Percentiles rank a stretch among this genome's conserved stretches.
phyloP scores from a whole-genome alignment of 208 protist genomes.

The Histomonas meleagridis region DNA sequence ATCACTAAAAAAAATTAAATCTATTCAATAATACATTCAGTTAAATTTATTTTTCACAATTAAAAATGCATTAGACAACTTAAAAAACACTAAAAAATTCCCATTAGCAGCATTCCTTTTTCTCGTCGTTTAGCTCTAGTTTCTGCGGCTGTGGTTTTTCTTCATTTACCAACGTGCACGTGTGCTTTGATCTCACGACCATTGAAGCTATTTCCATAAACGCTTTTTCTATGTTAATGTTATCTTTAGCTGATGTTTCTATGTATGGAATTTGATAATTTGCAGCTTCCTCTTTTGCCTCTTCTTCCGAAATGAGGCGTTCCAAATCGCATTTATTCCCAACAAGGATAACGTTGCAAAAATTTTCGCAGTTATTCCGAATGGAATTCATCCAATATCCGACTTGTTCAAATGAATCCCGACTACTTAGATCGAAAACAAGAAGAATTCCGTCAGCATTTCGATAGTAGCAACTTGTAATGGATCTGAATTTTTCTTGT shows the following conservation, averaged over 20 bases:
- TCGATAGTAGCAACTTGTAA: conserved; percentile 79
- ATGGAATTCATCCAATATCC: conserved; percentile 77
- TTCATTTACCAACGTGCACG: too few relatives aligned
- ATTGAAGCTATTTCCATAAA: neutral
- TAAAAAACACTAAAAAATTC: too few relatives aligned
- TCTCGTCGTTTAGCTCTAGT: too few relatives aligned
- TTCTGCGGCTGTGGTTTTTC: too few relatives aligned
- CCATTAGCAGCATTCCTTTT: too few relatives aligned
- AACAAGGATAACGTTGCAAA: conserved; percentile 91
- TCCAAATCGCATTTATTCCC: conserved; percentile 92
- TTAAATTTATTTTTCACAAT: too few relatives aligned
- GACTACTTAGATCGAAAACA: conserved; percentile 61
- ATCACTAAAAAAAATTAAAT: too few relatives aligned
- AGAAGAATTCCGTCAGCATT: conserved; percentile 89
- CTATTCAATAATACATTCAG: too few relatives aligned
- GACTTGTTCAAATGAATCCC: conserved; percentile 57
- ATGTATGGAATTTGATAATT: neutral
- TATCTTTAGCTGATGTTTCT: neutral
- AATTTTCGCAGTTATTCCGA: conserved; percentile 83
- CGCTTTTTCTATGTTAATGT: neutral
- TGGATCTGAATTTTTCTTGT: conserved; percentile 74
- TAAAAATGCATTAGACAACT: too few relatives aligned
- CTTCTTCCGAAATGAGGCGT: neutral
- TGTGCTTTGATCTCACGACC: too few relatives aligned
- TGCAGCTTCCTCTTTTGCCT: neutral